phyloP scores from a whole-genome alignment of 116 monocot species.

The Dioscorea cayenensis region DNA sequence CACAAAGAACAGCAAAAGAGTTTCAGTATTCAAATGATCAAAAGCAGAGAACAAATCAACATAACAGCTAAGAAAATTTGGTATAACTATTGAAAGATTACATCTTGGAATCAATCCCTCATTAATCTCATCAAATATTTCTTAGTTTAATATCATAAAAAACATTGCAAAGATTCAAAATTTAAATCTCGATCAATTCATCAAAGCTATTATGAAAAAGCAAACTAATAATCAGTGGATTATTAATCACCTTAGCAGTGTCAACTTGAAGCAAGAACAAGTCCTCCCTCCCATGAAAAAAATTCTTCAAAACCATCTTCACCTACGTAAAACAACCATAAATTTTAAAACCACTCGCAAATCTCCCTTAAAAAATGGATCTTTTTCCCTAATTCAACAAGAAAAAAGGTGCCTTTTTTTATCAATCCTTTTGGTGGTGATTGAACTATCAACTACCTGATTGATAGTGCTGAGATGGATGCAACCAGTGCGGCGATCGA shows the following conservation, averaged over 20 bases:
- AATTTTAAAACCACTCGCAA: neutral
- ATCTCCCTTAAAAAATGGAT: neutral
- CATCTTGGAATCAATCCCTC: no score
- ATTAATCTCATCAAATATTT: no score
- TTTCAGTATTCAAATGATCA: no score
- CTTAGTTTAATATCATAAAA: no score
- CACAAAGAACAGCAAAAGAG: no score
- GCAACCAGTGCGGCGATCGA: slow-evolving; percentile 62
- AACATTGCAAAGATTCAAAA: no score
- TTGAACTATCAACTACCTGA: slow-evolving; percentile 36
- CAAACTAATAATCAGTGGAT: no score
- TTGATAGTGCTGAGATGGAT: slow-evolving; percentile 67
- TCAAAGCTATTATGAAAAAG: no score
- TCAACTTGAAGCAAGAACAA: slow-evolving; percentile 64
- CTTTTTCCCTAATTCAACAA: neutral
- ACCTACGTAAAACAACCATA: slow-evolving; percentile 31
- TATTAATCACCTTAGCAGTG: slow-evolving; percentile 43
- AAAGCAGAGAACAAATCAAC: no score
- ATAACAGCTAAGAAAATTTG: no score
- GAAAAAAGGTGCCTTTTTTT: neutral
- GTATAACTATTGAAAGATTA: no score
- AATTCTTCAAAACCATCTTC: slow-evolving; percentile 58
- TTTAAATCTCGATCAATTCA: no score
- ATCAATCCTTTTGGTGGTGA: neutral
- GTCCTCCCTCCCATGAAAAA: slow-evolving; percentile 49